A percentile compares a stretch with the other conserved stretches of the same genome.
phyloP scores from a whole-genome alignment of 441 rosid genomes.

The Erodium moschatum region DNA sequence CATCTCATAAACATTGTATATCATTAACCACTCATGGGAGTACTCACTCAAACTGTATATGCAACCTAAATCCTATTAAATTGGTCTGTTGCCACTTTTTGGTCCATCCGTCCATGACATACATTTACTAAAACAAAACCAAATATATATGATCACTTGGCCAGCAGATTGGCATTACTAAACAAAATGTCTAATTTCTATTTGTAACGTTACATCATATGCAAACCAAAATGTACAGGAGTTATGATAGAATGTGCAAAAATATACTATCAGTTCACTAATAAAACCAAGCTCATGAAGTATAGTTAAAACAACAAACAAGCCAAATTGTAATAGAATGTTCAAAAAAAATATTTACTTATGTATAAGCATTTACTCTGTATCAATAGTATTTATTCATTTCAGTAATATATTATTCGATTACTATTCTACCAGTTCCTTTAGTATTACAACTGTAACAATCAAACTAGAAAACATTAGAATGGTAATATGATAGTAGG shows the following conservation, averaged over 20 bases:
- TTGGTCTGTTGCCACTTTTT: background rate
- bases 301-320: background rate
- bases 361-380: background rate
- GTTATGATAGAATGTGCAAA: background rate
- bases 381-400: background rate
- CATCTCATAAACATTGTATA: background rate
- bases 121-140: background rate
- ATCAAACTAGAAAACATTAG: background rate
- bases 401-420: background rate
- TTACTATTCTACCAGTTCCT: background rate
- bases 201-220: background rate
- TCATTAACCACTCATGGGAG: background rate
- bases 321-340: background rate
- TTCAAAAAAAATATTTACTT: background rate
- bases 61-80: background rate
- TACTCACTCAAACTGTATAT: background rate
- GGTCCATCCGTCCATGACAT: background rate
- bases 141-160: background rate
- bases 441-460: background rate
- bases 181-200: background rate
- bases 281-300: background rate
- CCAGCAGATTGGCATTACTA: background rate
- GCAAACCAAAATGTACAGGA: background rate
- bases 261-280: background rate
- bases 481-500: background rate